These are phyloP conservation scores for Wilcoxina mikolae DNA, from an alignment of 495 filamentous ascomycete species.

Conservation along the genomic window DNA sequence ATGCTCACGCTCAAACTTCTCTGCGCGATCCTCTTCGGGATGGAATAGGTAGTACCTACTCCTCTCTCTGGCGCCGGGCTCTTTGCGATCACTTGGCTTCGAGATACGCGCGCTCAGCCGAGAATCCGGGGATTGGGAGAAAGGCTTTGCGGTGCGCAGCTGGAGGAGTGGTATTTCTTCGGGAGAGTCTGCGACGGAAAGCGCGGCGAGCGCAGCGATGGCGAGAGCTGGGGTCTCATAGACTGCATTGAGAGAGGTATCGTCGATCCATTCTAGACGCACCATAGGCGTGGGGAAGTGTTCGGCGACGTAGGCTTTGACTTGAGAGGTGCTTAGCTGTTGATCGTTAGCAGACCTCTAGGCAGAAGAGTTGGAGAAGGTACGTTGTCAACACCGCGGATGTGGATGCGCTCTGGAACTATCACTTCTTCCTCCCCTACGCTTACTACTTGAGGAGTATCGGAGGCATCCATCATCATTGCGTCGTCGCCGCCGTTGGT, in stretches of 20 bases:
- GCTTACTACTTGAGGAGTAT: neutral
- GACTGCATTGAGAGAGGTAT: constrained; percentile 68
- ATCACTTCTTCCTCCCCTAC: constrained; percentile 12
- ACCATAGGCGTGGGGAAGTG: constrained; percentile 45
- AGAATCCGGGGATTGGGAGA: constrained; percentile 48
- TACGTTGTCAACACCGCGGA: constrained; percentile 62
- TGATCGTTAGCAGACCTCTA: neutral
- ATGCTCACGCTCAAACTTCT: constrained; percentile 39
- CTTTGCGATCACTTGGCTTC: constrained; percentile 61
- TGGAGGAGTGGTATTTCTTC: constrained; percentile 35
- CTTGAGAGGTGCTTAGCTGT: constrained; percentile 52
- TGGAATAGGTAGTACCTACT: constrained; percentile 87
- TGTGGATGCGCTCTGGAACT: constrained; percentile 54
- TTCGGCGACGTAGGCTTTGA: constrained; percentile 52
- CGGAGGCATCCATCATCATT: constrained; percentile 15
- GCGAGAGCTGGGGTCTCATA: constrained; percentile 61
- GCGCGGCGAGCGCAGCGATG: constrained; percentile 49
- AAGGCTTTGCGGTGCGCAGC: constrained; percentile 47
- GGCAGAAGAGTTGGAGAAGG: neutral
- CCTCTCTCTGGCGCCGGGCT: constrained; percentile 53
- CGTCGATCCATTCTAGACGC: constrained; percentile 86
- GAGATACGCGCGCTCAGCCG: constrained; percentile 59
- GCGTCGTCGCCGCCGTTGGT: constrained; percentile 4
- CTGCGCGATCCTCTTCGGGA: constrained; percentile 71
- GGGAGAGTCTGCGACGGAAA: constrained; percentile 36